Evolutionary conservation across 73 alveolate genomes (phyloP).

Genomic region (Paramecium pentaurelia): DNA sequence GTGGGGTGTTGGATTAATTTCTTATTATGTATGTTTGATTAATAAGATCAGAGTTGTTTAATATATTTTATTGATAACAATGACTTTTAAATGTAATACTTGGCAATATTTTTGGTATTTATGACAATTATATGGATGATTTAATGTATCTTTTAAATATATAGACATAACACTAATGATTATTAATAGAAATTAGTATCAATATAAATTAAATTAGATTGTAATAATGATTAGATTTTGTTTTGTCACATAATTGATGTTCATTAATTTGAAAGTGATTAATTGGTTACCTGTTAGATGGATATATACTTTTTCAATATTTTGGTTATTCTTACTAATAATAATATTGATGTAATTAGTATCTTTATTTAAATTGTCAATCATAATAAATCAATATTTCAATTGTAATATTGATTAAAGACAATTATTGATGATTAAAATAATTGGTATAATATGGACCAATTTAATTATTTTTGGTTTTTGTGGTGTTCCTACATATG

Average conservation of each 20-base stretch:
- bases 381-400: background rate
- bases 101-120: background rate
- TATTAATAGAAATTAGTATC: background rate
- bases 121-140: background rate
- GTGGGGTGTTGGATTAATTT: background rate
- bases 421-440: background rate
- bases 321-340: background rate
- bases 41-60: background rate
- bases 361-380: background rate
- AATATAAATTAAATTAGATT: background rate
- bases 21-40: background rate
- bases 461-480: background rate
- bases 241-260: background rate
- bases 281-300: background rate
- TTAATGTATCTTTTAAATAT: background rate
- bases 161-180: background rate
- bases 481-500: background rate
- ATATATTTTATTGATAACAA: background rate
- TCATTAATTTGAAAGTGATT: background rate
- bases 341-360: background rate
- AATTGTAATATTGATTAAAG: background rate
- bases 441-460: background rate
- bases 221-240: background rate
- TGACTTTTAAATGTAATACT: background rate
- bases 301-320: background rate